These are phyloP conservation scores for Raffaelea deltoideospora DNA, from an alignment of 2,329 filamentous ascomycete genomes.

Conservation along the genomic window DNA sequence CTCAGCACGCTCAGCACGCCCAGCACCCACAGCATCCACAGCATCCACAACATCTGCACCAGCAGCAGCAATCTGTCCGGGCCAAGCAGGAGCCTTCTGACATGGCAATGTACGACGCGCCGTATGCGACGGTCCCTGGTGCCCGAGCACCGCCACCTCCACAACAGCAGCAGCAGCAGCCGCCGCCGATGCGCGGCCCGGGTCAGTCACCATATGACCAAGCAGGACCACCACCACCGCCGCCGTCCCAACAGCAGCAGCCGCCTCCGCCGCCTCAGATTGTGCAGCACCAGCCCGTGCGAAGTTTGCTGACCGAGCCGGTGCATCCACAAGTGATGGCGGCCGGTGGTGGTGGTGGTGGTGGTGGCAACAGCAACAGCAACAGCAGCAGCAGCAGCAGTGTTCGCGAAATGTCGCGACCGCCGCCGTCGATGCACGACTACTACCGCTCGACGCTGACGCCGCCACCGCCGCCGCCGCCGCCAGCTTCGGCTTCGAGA, in stretches of 20 bases:
- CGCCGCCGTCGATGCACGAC: too few species aligned
- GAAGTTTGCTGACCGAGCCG: conserved; percentile 7
- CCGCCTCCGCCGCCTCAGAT: neutral
- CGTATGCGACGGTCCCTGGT: neutral
- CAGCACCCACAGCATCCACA: neutral
- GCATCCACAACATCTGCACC: neutral
- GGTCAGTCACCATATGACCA: neutral
- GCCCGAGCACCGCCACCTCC: neutral
- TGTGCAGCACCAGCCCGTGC: conserved; percentile 4
- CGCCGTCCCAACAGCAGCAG: conserved; percentile 14
- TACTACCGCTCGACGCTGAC: conserved; percentile 15
- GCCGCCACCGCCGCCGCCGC: conserved; percentile 20
- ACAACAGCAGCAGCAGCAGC: conserved; percentile 4
- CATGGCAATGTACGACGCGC: too few species aligned
- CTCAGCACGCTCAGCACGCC: neutral
- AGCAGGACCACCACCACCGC: conserved; percentile 13
- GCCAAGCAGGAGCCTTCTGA: conserved; percentile 35
- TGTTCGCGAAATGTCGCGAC: neutral
- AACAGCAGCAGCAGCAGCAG: conserved; percentile 1
- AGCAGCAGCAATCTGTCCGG: conserved; percentile 16
- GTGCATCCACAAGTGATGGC: conserved; percentile 8
- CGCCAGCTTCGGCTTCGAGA: too few species aligned
- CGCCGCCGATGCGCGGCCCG: conserved; percentile 3
- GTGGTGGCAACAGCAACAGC: conserved; percentile 1
- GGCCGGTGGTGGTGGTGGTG: conserved; percentile 10